A percentile compares a stretch with the other conserved stretches of the same genome.
These are phyloP conservation scores for Amylocystis lapponica DNA, from an alignment of 768 basidiomycete genomes.

Conservation along the genomic window DNA sequence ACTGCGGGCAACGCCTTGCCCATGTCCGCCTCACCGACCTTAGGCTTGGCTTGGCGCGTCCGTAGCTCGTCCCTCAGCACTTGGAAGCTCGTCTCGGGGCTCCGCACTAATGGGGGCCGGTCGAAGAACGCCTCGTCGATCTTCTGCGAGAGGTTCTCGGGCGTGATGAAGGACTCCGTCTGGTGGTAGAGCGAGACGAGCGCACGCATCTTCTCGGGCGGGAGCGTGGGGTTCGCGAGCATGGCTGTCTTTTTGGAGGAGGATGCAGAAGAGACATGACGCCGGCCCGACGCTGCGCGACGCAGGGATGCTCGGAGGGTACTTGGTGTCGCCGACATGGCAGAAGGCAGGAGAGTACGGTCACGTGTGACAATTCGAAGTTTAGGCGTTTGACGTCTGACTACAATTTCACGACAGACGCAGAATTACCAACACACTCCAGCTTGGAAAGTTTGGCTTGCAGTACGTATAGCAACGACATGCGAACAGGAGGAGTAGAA, in stretches of 20 bases:
- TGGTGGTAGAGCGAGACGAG: conserved; percentile 78
- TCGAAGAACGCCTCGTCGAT: conserved; percentile 61
- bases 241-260: conserved; percentile 3
- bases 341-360: conserved; percentile 8
- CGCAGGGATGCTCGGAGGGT: conserved; percentile 10
- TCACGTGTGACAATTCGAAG: conserved; percentile 6
- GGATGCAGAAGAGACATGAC: conserved; percentile 17
- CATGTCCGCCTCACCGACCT: conserved; percentile 12
- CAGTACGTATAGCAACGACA: too few relatives aligned
- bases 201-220: conserved; percentile 57
- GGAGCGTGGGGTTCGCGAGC: conserved; percentile 29
- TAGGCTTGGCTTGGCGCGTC: conserved; percentile 8
- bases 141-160: conserved; percentile 54
- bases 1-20: background rate
- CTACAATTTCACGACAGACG: too few relatives aligned
- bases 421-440: too few relatives aligned
- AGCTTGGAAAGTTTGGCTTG: too few relatives aligned
- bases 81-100: conserved; percentile 11
- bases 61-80: conserved; percentile 13
- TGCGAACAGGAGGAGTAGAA: too few relatives aligned
- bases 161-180: conserved; percentile 62
- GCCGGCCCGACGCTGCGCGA: conserved; percentile 6
- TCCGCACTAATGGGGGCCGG: background rate
- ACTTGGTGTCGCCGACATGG: conserved; percentile 11
- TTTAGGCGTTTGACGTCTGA: background rate